A percentile compares a stretch with the other conserved stretches of the same genome.
phyloP scores from a whole-genome alignment of 768 basidiomycete species.

The Sporobolomyces roseus region DNA sequence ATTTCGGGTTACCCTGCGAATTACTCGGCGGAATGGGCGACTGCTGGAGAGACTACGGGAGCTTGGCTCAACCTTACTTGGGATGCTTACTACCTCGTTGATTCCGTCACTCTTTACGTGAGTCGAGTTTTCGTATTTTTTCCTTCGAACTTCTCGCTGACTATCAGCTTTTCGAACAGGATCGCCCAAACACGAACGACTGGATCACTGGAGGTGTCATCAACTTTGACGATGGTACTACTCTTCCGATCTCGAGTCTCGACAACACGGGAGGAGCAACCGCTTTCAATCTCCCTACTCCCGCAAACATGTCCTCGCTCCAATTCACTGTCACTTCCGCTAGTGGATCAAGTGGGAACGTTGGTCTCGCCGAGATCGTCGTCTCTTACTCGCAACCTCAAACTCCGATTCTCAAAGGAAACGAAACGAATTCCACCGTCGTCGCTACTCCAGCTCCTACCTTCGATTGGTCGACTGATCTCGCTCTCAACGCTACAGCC shows the following conservation, averaged over 20 bases:
- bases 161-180: not conserved
- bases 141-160: not conserved
- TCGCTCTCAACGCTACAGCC: slow-evolving; percentile 22
- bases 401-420: slow-evolving; percentile 13
- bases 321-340: slow-evolving; percentile 18
- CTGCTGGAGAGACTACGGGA: slow-evolving; percentile 13
- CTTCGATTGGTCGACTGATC: slow-evolving; percentile 11
- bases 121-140: not conserved
- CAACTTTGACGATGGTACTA: slow-evolving; percentile 22
- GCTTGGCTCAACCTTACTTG: slow-evolving; percentile 23
- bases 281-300: slow-evolving; percentile 22
- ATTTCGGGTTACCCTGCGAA: slow-evolving; percentile 25
- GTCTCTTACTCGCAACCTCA: slow-evolving; percentile 32
- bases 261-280: slow-evolving; percentile 36
- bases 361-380: slow-evolving; percentile 36
- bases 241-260: slow-evolving; percentile 13
- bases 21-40: slow-evolving; percentile 25
- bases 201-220: slow-evolving; percentile 25
- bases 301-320: slow-evolving; percentile 31
- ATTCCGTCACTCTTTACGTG: slow-evolving; percentile 29
- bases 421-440: not conserved
- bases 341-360: not conserved
- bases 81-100: slow-evolving; percentile 27
- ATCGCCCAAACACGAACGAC: slow-evolving; percentile 36
- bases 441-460: not conserved